Conservation (phyloP, 768 basidiomycete genomes). For the Boletus rufocinnamomeus region DNA sequence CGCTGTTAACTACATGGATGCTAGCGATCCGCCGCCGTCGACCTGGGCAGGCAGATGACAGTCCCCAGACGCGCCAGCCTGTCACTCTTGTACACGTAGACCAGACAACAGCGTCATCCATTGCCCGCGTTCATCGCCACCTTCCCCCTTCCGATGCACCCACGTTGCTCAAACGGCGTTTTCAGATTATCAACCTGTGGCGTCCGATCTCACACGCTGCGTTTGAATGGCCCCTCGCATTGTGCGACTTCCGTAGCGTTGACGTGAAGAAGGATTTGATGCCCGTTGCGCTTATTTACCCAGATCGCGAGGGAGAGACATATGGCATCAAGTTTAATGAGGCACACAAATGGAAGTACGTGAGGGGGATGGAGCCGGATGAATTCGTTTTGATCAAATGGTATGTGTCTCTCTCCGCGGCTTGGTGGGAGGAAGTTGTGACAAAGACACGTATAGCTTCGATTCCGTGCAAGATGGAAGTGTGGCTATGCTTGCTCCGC, state of each 20-base stretch:
- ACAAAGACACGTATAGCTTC: slow-evolving; percentile 23
- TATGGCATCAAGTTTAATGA: slow-evolving; percentile 41
- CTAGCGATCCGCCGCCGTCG: slow-evolving; percentile 46
- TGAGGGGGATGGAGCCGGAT: slow-evolving; percentile 45
- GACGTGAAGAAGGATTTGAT: slow-evolving; percentile 41
- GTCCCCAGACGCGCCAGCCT: slow-evolving; percentile 45
- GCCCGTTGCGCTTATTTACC: slow-evolving; percentile 41
- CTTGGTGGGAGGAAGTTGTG: not conserved
- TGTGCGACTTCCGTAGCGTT: slow-evolving; percentile 49
- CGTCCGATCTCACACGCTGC: slow-evolving; percentile 49
- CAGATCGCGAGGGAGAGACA: slow-evolving; percentile 47
- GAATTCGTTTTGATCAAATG: slow-evolving; percentile 52
- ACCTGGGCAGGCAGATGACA: slow-evolving; percentile 38
- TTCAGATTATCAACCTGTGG: slow-evolving; percentile 59
- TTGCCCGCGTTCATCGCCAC: slow-evolving; percentile 45
- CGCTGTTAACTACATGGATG: not conserved
- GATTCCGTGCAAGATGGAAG: slow-evolving; percentile 39
- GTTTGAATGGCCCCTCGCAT: slow-evolving; percentile 49
- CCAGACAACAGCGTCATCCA: slow-evolving; percentile 43
- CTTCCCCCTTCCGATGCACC: slow-evolving; percentile 43
- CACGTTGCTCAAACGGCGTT: slow-evolving; percentile 43
- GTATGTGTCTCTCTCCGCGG: slow-evolving; percentile 27
- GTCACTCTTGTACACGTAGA: slow-evolving; percentile 47
- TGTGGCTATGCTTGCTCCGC: slow-evolving; percentile 36
- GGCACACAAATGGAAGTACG: slow-evolving; percentile 47